A percentile compares a stretch with the other conserved stretches of the same genome.
These are phyloP conservation scores for Styphnolobium japonicum DNA, from an alignment of 306 rosid species.

Conservation along the genomic window DNA sequence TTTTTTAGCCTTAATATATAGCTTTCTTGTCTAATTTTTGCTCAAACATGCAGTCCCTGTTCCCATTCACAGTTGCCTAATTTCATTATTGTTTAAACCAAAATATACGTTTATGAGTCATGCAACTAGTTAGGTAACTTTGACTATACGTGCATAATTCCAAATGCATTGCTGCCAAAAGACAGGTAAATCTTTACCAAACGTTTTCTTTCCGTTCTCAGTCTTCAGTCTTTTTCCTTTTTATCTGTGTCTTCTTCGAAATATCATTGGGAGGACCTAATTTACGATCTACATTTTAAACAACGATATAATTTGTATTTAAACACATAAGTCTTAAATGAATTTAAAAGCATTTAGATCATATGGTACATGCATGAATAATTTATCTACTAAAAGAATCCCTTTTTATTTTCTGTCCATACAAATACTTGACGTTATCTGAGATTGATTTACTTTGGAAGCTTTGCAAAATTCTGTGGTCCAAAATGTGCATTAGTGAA, in stretches of 20 bases:
- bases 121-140: slow-evolving; percentile 10
- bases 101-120: background rate
- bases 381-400: background rate
- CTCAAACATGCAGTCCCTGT: background rate
- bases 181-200: slow-evolving; percentile 25
- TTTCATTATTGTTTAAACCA: slow-evolving; percentile 4
- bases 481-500: background rate
- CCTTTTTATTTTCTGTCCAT: background rate
- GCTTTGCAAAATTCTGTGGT: background rate
- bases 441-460: no score
- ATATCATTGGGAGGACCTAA: background rate
- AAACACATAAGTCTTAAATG: background rate
- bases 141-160: slow-evolving; percentile 8
- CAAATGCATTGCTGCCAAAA: slow-evolving; percentile 33
- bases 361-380: no score
- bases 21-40: background rate
- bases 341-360: background rate
- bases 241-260: background rate
- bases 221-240: background rate
- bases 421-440: background rate
- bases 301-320: background rate
- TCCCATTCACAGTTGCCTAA: slow-evolving; percentile 5
- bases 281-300: background rate
- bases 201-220: background rate
- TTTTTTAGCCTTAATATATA: background rate